Conservation (phyloP, 2,329 filamentous ascomycete species). For the Colletotrichum sp. region DNA sequence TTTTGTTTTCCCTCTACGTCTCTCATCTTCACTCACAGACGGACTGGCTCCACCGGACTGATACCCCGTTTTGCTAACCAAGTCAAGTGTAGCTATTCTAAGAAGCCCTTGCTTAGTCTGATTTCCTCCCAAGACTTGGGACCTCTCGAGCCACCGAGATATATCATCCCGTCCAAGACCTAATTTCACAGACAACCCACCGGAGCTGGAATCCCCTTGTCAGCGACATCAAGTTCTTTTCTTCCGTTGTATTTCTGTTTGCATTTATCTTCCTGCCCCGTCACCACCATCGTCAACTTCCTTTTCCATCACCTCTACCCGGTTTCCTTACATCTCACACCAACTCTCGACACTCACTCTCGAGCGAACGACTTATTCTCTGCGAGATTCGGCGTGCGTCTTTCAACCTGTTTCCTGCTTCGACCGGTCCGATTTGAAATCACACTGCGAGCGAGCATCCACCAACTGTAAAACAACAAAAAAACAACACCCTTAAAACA, state of each 20-base stretch:
- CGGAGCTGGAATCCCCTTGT: constrained; percentile 21
- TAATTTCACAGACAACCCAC: neutral
- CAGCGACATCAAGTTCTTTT: neutral
- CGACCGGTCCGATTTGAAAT: neutral
- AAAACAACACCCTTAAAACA: neutral
- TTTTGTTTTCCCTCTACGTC: neutral
- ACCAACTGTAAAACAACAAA: neutral
- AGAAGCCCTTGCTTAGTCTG: constrained; percentile 16
- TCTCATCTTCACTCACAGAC: neutral
- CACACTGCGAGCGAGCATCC: neutral
- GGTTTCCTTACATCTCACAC: neutral
- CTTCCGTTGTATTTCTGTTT: neutral
- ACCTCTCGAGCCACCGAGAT: neutral
- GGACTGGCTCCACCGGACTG: constrained; percentile 13
- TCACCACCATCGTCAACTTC: neutral
- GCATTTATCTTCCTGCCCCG: neutral
- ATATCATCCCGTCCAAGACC: constrained; percentile 20
- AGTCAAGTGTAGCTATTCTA: constrained; percentile 15
- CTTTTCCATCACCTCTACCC: neutral
- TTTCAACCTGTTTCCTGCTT: neutral
- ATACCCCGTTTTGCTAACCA: constrained; percentile 16
- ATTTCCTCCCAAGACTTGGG: neutral
- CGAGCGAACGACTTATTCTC: constrained; percentile 10
- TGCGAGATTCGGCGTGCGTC: constrained; percentile 15
- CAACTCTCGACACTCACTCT: constrained; percentile 1